phyloP scores from a whole-genome alignment of 1,284 basidiomycete species.

The Ganoderma leucocontextum region DNA sequence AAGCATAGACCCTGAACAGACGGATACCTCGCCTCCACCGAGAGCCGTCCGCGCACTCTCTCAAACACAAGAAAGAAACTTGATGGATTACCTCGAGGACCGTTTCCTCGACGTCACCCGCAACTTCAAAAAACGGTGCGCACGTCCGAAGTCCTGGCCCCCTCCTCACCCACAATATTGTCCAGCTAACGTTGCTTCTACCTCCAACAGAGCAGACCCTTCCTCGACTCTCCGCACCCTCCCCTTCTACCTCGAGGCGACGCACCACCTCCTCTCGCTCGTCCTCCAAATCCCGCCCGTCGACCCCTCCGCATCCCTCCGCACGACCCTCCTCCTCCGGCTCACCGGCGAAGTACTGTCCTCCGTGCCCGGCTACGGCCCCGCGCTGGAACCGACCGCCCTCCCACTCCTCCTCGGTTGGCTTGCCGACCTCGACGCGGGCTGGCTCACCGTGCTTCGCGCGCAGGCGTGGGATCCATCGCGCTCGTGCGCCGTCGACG shows the following conservation, averaged over 20 bases:
- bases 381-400: constrained; percentile 43
- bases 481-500: constrained; percentile 54
- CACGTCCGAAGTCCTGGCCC: not conserved
- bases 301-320: constrained; percentile 69
- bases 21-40: not conserved
- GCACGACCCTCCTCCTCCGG: constrained; percentile 69
- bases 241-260: constrained; percentile 61
- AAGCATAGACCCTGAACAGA: not conserved
- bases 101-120: constrained; percentile 68
- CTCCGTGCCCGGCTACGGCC: constrained; percentile 65
- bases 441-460: constrained; percentile 71
- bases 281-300: constrained; percentile 77
- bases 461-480: constrained; percentile 69
- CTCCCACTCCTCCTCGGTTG: constrained; percentile 65
- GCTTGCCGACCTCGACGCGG: constrained; percentile 74
- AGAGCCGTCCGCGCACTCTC: constrained; percentile 14
- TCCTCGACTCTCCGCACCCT: constrained; percentile 64
- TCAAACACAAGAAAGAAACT: constrained; percentile 63
- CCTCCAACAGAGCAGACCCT: constrained; percentile 55
- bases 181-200: not conserved
- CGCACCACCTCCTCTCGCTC: constrained; percentile 62
- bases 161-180: not conserved
- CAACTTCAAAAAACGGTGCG: constrained; percentile 77
- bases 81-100: constrained; percentile 70
- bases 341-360: constrained; percentile 72